These are phyloP conservation scores for Globisporangium uncinulatum DNA, from an alignment of 352 stramenopile species.

Conservation along the genomic window DNA sequence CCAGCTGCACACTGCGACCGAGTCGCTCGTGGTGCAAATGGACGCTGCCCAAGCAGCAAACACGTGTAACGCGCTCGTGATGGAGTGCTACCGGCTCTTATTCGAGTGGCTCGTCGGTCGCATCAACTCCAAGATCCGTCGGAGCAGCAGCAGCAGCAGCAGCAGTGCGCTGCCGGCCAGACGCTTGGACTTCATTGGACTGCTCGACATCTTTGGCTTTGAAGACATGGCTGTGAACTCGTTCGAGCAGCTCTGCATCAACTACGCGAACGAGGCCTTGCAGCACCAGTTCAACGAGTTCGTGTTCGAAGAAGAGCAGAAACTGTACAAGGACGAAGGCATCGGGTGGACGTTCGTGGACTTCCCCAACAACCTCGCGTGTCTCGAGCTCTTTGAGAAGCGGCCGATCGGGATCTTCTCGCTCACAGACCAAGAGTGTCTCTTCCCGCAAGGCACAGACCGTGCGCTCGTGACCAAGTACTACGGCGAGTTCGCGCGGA, in stretches of 20 bases:
- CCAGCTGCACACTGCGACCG: conserved; percentile 92
- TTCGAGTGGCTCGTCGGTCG: conserved; percentile 90
- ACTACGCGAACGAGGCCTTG: conserved; percentile 92
- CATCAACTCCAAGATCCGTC: conserved; percentile 68
- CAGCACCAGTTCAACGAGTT: conserved; percentile 92
- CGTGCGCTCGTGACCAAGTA: conserved; percentile 71
- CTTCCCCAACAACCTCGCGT: conserved; percentile 87
- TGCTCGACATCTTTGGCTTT: conserved; percentile 89
- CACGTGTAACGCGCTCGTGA: conserved; percentile 90
- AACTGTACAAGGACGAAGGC: conserved; percentile 84
- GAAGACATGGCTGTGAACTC: conserved; percentile 88
- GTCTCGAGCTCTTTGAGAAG: conserved; percentile 86
- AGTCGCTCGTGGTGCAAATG: conserved; percentile 82
- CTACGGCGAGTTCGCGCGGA: conserved; percentile 82
- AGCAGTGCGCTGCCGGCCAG: conserved; percentile 53
- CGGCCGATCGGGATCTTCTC: conserved; percentile 83
- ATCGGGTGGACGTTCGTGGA: conserved; percentile 89
- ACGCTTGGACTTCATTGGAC: conserved; percentile 61
- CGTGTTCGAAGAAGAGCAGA: conserved; percentile 83
- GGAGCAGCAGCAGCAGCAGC: conserved; percentile 16
- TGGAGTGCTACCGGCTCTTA: conserved; percentile 89
- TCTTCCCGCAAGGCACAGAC: conserved; percentile 83
- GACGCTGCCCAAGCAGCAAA: conserved; percentile 76
- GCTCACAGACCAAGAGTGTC: conserved; percentile 87
- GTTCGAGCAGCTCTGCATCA: conserved; percentile 95